Percentiles rank a stretch among this genome's conserved stretches.
Evolutionary conservation across 2,329 filamentous ascomycete genomes (phyloP).

Genomic region (Triangularia setosa): DNA sequence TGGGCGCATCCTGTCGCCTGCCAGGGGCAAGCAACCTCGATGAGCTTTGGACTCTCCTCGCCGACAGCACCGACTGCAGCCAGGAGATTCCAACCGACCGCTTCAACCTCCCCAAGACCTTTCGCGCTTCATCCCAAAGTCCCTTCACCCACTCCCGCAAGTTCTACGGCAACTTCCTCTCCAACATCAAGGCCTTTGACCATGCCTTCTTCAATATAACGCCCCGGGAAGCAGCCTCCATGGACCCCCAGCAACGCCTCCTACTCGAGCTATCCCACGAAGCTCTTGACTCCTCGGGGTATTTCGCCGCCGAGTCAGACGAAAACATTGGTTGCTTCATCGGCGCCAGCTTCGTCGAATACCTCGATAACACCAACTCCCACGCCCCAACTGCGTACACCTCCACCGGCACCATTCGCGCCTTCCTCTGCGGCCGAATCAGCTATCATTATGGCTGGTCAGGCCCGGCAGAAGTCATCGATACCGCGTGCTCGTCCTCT

Average conservation of each 20-base stretch:
- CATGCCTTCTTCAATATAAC: slow-evolving; percentile 38
- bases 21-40: slow-evolving; percentile 9
- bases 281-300: slow-evolving; percentile 30
- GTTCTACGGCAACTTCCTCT: slow-evolving; percentile 29
- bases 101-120: slow-evolving; percentile 3
- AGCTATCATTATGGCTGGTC: slow-evolving; percentile 36
- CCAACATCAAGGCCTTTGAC: slow-evolving; percentile 33
- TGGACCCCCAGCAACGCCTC: slow-evolving; percentile 41
- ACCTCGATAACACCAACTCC: slow-evolving; percentile 27
- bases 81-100: slow-evolving; percentile 4
- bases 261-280: slow-evolving; percentile 41
- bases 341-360: slow-evolving; percentile 18
- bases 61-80: neutral
- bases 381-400: slow-evolving; percentile 31
- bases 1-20: slow-evolving; percentile 6
- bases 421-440: slow-evolving; percentile 27
- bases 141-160: slow-evolving; percentile 8
- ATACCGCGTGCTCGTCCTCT: slow-evolving; percentile 38
- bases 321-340: slow-evolving; percentile 35
- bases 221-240: slow-evolving; percentile 35
- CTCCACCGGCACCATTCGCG: slow-evolving; percentile 4
- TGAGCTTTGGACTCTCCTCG: slow-evolving; percentile 7
- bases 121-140: neutral
- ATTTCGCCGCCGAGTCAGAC: slow-evolving; percentile 27
- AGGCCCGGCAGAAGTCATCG: slow-evolving; percentile 32